These are phyloP conservation scores for Sambucus nigra DNA, from an alignment of 129 eudicot genomes.

Conservation along the genomic window DNA sequence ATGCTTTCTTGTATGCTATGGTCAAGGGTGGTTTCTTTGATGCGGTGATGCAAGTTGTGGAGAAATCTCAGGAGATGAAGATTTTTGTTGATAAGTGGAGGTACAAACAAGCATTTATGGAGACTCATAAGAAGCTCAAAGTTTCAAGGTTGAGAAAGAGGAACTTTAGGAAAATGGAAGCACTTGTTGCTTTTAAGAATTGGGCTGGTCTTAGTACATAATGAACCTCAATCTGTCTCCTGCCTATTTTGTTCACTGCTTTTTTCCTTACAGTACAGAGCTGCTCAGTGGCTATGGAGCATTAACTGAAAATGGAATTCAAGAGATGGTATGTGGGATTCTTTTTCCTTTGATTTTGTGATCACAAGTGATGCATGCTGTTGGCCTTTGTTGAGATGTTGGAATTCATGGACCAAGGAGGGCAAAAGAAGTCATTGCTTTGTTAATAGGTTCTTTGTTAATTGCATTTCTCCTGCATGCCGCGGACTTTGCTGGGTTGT, in stretches of 20 bases:
- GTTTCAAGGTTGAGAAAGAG: slow-evolving; percentile 65
- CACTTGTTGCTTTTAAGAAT: slow-evolving; percentile 77
- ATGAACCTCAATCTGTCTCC: slow-evolving; percentile 15
- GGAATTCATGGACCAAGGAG: too few species aligned
- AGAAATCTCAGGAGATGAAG: slow-evolving; percentile 77
- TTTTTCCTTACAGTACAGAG: not conserved
- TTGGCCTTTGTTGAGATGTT: too few species aligned
- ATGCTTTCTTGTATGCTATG: slow-evolving; percentile 84
- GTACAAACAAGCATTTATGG: slow-evolving; percentile 96
- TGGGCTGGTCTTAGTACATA: slow-evolving; percentile 81
- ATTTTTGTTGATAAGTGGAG: slow-evolving; percentile 95
- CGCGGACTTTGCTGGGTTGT: too few species aligned
- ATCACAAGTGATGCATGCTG: too few species aligned
- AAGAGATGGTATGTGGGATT: too few species aligned
- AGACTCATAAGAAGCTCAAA: slow-evolving; percentile 81
- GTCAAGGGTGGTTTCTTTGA: slow-evolving; percentile 97
- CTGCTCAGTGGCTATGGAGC: not conserved
- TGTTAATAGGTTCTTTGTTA: too few species aligned
- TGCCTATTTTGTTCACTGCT: not conserved
- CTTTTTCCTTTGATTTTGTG: too few species aligned
- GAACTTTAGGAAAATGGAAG: slow-evolving; percentile 70
- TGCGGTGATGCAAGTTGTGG: slow-evolving; percentile 89
- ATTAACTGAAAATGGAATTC: too few species aligned
- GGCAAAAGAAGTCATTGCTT: too few species aligned
- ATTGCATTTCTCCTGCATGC: too few species aligned